phyloP scores from a whole-genome alignment of 768 basidiomycete species.

The Lactarius deliciosus region DNA sequence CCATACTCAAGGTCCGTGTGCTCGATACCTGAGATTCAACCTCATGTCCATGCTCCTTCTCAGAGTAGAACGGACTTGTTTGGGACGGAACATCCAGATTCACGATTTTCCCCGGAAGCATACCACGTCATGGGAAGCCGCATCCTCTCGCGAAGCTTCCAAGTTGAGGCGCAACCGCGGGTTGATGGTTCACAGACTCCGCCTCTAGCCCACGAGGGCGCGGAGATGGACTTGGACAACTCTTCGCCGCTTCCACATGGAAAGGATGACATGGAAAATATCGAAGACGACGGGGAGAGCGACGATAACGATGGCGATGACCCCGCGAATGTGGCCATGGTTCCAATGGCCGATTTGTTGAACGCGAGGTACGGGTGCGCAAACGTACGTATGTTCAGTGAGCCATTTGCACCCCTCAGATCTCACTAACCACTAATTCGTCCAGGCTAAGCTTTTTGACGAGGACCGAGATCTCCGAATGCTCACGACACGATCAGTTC shows the following conservation, averaged over 20 bases:
- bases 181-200: conserved; percentile 38
- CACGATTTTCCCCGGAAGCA: conserved; percentile 62
- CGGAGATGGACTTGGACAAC: conserved; percentile 40
- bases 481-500: conserved; percentile 74
- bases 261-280: conserved; percentile 42
- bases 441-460: conserved; percentile 82
- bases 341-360: conserved; percentile 94
- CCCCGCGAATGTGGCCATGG: conserved; percentile 76
- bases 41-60: conserved; percentile 12
- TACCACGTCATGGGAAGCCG: conserved; percentile 91
- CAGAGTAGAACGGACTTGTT: conserved; percentile 78
- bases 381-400: conserved; percentile 58
- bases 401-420: conserved; percentile 3
- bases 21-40: conserved; percentile 1
- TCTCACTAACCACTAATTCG: conserved; percentile 6
- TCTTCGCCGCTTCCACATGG: conserved; percentile 15
- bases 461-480: conserved; percentile 72
- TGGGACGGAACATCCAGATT: conserved; percentile 39
- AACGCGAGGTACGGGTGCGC: conserved; percentile 85
- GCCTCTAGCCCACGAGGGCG: conserved; percentile 27
- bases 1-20: conserved; percentile 61
- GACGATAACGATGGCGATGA: conserved; percentile 56
- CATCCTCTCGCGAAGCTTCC: conserved; percentile 91
- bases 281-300: conserved; percentile 27
- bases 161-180: conserved; percentile 57